A percentile compares a stretch with the other conserved stretches of the same genome.
Evolutionary conservation across 208 protist species (phyloP).

Genomic region (Acanthamoeba lenticulata): DNA sequence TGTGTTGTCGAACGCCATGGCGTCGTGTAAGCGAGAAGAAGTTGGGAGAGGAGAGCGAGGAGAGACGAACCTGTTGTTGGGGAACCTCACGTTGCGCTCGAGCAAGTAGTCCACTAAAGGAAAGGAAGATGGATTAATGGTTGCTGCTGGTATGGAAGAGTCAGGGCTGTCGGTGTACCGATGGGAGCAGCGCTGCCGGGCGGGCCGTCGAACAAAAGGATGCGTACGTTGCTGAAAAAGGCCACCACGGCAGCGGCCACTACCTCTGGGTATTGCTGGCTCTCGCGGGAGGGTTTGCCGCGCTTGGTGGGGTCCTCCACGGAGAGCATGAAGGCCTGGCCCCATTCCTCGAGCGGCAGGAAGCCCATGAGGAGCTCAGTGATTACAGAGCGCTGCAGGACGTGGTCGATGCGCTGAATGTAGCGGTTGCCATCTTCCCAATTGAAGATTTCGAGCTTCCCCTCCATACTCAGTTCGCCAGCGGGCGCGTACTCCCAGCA

Average conservation of each 20-base stretch:
- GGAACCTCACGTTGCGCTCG: constrained; percentile 2
- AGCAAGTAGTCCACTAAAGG: constrained; percentile 16
- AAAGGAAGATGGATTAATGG: not conserved
- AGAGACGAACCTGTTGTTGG: constrained; percentile 25
- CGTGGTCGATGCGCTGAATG: constrained; percentile 38
- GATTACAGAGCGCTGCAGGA: constrained; percentile 13
- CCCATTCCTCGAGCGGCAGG: constrained; percentile 48
- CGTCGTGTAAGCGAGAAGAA: not conserved
- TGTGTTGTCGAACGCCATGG: not conserved
- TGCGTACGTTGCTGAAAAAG: constrained; percentile 15
- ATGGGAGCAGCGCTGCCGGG: not conserved
- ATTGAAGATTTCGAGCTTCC: not conserved
- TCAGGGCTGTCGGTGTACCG: not conserved
- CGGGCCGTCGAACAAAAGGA: constrained; percentile 49
- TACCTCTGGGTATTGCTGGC: not conserved
- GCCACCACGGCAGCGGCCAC: constrained; percentile 42
- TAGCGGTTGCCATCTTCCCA: constrained; percentile 31
- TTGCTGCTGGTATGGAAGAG: not conserved
- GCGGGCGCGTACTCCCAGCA: no score
- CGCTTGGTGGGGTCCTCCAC: constrained; percentile 7
- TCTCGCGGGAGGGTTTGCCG: not conserved
- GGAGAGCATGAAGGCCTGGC: constrained; percentile 51
- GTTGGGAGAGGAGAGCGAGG: not conserved
- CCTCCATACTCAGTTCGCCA: no score
- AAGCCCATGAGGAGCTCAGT: constrained; percentile 54